These are phyloP conservation scores for Puccinellia tenuiflora DNA, from an alignment of 176 grass and related monocot species.

Conservation along the genomic window DNA sequence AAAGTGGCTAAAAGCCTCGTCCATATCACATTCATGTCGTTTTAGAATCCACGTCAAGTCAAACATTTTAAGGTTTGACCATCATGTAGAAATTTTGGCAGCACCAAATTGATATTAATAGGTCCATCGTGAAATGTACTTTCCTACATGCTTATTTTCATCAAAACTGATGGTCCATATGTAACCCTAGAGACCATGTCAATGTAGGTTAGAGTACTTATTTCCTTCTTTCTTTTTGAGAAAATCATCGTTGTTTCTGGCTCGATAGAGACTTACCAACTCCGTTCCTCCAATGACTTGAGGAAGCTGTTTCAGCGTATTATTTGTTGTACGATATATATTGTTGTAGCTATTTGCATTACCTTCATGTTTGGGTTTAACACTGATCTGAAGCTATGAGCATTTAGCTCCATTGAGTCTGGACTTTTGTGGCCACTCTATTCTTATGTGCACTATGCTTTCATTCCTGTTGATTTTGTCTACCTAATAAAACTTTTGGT, in stretches of 20 bases:
- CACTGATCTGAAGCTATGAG: not conserved
- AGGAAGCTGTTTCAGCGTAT: slow-evolving; percentile 1
- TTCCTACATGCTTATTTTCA: not conserved
- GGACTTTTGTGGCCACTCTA: not conserved
- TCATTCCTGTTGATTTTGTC: not conserved
- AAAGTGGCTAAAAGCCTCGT: not conserved
- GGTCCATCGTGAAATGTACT: not conserved
- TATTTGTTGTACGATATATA: not conserved
- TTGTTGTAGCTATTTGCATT: not conserved
- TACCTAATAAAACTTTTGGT: not conserved
- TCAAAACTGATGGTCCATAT: not conserved
- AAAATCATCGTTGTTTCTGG: not conserved
- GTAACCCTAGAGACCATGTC: not conserved
- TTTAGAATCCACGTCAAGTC: not conserved
- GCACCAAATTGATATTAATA: not conserved
- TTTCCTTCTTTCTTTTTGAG: not conserved
- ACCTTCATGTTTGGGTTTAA: slow-evolving; percentile 19
- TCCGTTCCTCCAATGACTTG: not conserved
- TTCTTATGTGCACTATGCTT: not conserved
- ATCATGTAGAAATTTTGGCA: not conserved
- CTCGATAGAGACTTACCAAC: not conserved
- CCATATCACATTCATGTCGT: not conserved
- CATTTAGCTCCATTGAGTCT: not conserved
- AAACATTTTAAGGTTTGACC: not conserved
- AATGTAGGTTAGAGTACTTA: not conserved